Evolutionary conservation across 148 eudicot species (phyloP).

Genomic region (Heliamphora exappendiculata): DNA sequence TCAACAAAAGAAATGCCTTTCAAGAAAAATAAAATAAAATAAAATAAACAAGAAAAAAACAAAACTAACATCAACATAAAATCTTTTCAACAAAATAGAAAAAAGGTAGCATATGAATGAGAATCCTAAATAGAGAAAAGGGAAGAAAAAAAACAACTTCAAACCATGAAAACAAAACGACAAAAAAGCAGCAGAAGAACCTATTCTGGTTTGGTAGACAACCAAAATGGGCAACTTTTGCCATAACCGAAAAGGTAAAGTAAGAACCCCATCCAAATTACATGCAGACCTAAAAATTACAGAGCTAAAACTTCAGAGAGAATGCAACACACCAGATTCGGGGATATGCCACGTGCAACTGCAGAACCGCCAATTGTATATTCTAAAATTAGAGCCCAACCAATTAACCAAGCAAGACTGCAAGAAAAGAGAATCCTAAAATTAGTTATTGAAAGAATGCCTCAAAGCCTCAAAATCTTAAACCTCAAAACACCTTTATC

Average conservation of each 20-base stretch:
- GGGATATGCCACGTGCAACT: constrained; percentile 90
- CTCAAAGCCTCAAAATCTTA: neutral
- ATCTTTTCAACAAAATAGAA: neutral
- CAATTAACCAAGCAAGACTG: constrained; percentile 90
- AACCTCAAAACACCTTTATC: constrained; percentile 1
- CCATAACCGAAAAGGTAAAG: neutral
- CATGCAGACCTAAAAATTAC: neutral
- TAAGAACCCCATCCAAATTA: neutral
- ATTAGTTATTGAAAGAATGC: neutral
- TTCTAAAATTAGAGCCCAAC: constrained; percentile 76
- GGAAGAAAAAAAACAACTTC: neutral
- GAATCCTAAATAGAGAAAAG: neutral
- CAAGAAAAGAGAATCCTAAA: constrained; percentile 6
- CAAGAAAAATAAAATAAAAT: neutral
- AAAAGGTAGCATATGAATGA: neutral
- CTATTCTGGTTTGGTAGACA: neutral
- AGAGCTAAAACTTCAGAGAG: neutral
- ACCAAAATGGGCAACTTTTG: neutral
- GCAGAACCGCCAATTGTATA: constrained; percentile 86
- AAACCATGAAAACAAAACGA: neutral
- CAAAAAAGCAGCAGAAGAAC: neutral
- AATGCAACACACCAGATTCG: constrained; percentile 54
- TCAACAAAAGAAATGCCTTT: neutral
- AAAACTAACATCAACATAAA: neutral
- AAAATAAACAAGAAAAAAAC: neutral